Percentiles rank a stretch among this genome's conserved stretches.
Conservation (phyloP, 2,329 filamentous ascomycete genomes). For the Teratosphaeria gauchensis region DNA sequence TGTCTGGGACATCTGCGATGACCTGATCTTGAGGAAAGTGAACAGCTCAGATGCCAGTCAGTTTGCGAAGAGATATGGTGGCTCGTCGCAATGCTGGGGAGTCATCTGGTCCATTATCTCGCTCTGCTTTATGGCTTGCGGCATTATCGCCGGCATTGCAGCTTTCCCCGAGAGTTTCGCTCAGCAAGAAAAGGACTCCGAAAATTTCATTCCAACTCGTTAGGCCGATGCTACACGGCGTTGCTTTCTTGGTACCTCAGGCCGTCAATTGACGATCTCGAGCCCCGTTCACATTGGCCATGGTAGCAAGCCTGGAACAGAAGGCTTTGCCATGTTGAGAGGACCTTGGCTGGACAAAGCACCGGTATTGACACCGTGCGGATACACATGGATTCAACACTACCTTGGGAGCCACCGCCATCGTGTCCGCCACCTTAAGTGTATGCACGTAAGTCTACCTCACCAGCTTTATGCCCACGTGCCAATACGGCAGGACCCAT, state of each 20-base stretch:
- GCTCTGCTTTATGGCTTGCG: conserved; percentile 59
- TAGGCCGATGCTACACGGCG: neutral
- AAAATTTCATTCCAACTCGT: conserved; percentile 51
- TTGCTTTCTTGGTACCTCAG: neutral
- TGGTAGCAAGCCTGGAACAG: too few relatives aligned
- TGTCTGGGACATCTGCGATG: conserved; percentile 79
- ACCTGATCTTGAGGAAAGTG: conserved; percentile 69
- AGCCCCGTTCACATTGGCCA: neutral
- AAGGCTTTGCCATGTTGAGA: too few relatives aligned
- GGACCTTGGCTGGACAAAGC: too few relatives aligned
- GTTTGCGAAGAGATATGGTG: conserved; percentile 68
- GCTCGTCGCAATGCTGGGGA: conserved; percentile 73
- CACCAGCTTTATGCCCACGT: neutral
- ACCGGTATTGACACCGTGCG: too few relatives aligned
- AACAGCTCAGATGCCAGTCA: conserved; percentile 72
- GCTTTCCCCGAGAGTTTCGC: conserved; percentile 62
- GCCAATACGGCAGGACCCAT: neutral
- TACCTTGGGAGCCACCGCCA: neutral
- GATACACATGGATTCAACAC: neutral
- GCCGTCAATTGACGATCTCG: neutral
- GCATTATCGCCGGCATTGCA: conserved; percentile 66
- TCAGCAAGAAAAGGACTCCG: conserved; percentile 59
- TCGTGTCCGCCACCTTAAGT: neutral
- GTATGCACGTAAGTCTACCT: neutral
- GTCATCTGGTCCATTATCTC: conserved; percentile 69